These are phyloP conservation scores for Naegleria gruberi DNA, from an alignment of 208 protist species.

Conservation along the genomic window DNA sequence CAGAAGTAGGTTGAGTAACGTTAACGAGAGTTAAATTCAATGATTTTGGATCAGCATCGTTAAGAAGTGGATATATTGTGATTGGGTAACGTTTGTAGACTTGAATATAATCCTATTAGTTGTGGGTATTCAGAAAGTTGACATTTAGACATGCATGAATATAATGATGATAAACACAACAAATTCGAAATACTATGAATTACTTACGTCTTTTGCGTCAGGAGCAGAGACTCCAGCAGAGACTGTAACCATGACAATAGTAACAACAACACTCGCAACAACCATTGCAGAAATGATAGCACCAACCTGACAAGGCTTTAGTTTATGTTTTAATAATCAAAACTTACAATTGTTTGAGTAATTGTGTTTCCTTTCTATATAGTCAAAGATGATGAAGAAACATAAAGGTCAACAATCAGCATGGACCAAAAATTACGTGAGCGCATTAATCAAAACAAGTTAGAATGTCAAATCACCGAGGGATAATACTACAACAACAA, in stretches of 20 bases:
- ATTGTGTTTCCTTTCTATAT: not conserved
- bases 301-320: not conserved
- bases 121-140: no score
- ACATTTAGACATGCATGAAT: no score
- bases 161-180: no score
- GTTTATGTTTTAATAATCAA: no score
- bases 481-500: not conserved
- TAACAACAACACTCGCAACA: not conserved
- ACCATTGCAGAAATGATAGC: not conserved
- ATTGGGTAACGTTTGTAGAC: not conserved
- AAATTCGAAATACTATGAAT: no score
- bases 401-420: no score
- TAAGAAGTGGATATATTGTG: not conserved
- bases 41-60: not conserved
- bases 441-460: no score
- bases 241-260: not conserved
- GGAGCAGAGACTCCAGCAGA: not conserved
- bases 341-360: not conserved
- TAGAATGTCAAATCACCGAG: not conserved
- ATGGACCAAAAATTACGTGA: no score
- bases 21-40: not conserved
- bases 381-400: no score
- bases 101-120: not conserved
- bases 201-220: not conserved
- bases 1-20: not conserved